These are phyloP conservation scores for Globisporangium echinulatum DNA, from an alignment of 352 stramenopile species.

Conservation along the genomic window DNA sequence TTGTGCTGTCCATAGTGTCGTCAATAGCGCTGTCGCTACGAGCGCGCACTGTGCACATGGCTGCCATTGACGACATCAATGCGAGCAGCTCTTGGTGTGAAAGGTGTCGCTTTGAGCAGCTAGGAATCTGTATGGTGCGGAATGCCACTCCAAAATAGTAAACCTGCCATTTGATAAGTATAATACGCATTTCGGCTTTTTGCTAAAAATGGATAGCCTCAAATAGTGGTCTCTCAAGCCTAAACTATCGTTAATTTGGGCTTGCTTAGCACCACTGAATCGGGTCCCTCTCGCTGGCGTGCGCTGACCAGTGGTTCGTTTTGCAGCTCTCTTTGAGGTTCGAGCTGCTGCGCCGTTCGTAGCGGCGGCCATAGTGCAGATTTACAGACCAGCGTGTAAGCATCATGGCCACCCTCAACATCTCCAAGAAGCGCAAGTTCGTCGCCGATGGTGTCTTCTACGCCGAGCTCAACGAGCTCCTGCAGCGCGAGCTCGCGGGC, in stretches of 20 bases:
- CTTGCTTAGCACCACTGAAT: background rate
- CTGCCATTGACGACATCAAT: background rate
- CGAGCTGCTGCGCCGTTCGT: background rate
- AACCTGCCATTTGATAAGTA: no score
- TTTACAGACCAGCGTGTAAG: conserved; percentile 16
- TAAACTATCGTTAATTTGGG: background rate
- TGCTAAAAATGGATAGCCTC: no score
- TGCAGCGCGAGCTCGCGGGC: conserved; percentile 96
- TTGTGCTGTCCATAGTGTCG: no score
- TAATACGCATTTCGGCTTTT: no score
- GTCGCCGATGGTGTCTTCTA: conserved; percentile 99
- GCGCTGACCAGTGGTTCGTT: background rate
- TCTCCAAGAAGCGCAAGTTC: conserved; percentile 99
- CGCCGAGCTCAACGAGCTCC: conserved; percentile 98
- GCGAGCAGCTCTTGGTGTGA: no score
- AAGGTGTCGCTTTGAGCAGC: no score
- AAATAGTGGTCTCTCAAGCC: background rate
- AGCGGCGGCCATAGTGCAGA: conserved; percentile 8
- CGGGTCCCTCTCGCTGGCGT: background rate
- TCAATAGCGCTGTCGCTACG: no score
- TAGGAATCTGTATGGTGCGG: no score
- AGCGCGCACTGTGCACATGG: no score
- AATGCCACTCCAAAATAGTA: no score
- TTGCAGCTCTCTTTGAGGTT: no score
- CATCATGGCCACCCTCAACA: conserved; percentile 82